Percentiles rank a stretch among this genome's conserved stretches.
phyloP scores from a whole-genome alignment of 768 basidiomycete species.

The Mycena epipterygia region DNA sequence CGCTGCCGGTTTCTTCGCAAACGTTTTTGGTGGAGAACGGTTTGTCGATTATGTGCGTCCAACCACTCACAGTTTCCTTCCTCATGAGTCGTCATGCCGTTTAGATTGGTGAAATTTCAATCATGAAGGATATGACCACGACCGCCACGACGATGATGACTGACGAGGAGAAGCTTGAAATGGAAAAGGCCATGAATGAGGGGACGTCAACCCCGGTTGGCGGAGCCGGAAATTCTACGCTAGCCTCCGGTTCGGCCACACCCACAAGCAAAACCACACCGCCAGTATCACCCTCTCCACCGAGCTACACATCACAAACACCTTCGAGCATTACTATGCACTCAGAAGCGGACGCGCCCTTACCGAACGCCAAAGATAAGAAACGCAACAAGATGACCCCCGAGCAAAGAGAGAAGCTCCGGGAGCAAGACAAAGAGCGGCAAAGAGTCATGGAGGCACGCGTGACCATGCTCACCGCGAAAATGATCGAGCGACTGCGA shows the following conservation, averaged over 20 bases:
- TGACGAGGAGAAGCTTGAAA: constrained; percentile 92
- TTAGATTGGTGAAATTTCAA: constrained; percentile 95
- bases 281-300: constrained; percentile 26
- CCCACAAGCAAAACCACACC: constrained; percentile 25
- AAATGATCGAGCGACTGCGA: constrained; percentile 87
- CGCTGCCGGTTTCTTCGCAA: constrained; percentile 94
- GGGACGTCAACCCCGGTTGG: constrained; percentile 44
- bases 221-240: constrained; percentile 22
- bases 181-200: constrained; percentile 79
- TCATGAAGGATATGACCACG: constrained; percentile 94
- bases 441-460: constrained; percentile 85
- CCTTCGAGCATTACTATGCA: constrained; percentile 35
- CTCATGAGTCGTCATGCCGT: constrained; percentile 8
- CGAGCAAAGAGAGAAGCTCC: constrained; percentile 89
- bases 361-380: constrained; percentile 54
- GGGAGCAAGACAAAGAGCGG: constrained; percentile 86
- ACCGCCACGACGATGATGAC: constrained; percentile 90
- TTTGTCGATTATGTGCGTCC: constrained; percentile 88
- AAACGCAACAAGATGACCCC: constrained; percentile 71
- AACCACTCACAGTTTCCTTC: background rate
- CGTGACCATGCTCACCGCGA: constrained; percentile 78
- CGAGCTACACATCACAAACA: constrained; percentile 15
- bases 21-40: constrained; percentile 95
- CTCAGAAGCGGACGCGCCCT: constrained; percentile 35
- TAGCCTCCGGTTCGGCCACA: constrained; percentile 25